phyloP scores from a whole-genome alignment of 78 protist species.

The Dictyostelium brefeldianum region DNA sequence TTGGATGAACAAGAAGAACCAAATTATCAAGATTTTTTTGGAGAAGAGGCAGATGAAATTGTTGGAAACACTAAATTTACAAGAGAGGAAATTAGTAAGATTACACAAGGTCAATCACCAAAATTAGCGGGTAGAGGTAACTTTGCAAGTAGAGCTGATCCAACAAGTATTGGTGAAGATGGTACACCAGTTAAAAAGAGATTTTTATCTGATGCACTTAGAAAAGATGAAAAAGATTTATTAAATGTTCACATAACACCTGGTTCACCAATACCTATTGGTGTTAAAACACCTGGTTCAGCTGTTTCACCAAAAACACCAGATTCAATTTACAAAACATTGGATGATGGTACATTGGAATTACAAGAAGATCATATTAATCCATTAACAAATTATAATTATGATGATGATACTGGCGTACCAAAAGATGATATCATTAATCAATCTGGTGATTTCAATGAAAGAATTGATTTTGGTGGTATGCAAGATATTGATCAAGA shows the following conservation, averaged over 20 bases:
- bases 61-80: background rate
- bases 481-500: background rate
- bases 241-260: background rate
- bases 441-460: background rate
- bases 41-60: background rate
- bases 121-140: no score
- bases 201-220: slow-evolving; percentile 22
- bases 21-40: slow-evolving; percentile 2
- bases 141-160: no score
- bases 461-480: background rate
- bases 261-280: background rate
- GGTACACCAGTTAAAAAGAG: background rate
- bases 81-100: background rate
- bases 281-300: background rate
- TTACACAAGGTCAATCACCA: slow-evolving; percentile 2
- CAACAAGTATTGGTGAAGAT: background rate
- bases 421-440: background rate
- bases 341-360: background rate
- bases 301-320: background rate
- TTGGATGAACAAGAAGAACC: slow-evolving; percentile 18
- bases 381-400: background rate
- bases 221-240: slow-evolving; percentile 11
- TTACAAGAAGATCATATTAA: background rate
- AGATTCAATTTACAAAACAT: background rate
- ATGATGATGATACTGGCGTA: background rate